Base-by-base conservation (phyloP, 106 monocot genomes). In the Dioscorea alata region DNA sequence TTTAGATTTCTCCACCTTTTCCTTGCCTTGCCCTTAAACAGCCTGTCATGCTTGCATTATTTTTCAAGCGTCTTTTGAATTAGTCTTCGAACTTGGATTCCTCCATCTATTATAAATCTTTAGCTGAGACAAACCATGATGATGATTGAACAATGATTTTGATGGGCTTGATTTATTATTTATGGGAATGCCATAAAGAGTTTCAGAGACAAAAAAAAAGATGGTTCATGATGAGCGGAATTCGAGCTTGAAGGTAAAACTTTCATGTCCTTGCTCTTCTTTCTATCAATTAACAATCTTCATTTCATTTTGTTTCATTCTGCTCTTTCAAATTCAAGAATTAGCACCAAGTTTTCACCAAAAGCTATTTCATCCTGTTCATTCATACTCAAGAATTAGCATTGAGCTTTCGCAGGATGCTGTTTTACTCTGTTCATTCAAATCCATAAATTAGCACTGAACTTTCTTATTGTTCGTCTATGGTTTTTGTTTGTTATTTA, bases 31-130 rank as follows among this genome's bases (percentile, higher is more conserved):
- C 19, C 20, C 3, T 33, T 69, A 20, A 32, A 59, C 69, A 69
- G 69, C 69, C 69, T 69, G 69, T 58, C 69, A 69, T 58, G n/a
- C 33, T 59, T 69, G 57, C 19, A 59, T 69, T 69, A 23, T 59
- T 34, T 69, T 58, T 21, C 13, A 32, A 50, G 20, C 54, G 33
- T 4, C 33, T 56, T 24, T 16, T 54, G 19, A 19, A 9, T 69
- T 65, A 18, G 34, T 33, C 64, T 35, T 35, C n/a, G 18, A 65
- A 2, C 56, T 57, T 69, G 31, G 53, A 54, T 33, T 57, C 24
- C 6, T 69, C 33, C 50, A 56, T 19, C 53, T 7, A n/a, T 28
- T 28, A 28, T 28, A n/a, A 59, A 23, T 34, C 58, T 16, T 59
- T 15, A 48, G 15, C 18, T 4, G 2, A 19, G 48, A 58, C 20